Evolutionary conservation across 169 alveolate genomes (phyloP), one percentile per base, ranked within the genome.

Genomic region (Eimeria tenella): DNA sequence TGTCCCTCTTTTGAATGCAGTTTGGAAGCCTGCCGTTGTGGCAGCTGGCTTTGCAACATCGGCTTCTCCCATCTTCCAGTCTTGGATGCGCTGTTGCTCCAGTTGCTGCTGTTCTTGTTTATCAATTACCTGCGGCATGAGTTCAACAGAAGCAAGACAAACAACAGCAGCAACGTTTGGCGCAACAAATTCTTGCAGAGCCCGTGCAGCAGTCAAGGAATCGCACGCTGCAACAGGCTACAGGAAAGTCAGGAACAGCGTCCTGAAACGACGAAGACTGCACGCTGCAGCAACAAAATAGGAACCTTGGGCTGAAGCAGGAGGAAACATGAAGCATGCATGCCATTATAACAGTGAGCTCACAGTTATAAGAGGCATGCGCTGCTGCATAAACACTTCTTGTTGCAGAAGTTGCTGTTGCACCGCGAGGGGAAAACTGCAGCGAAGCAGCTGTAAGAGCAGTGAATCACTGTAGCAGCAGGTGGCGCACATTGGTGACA

Each of bases 361-460:
- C 56, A 86, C 93, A 31, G 83, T 68, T 49, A 86, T 68, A 5
- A 62, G 83, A 9, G 81, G 93, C 71, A 65, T 62, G 58, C 68
- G 93, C 83, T 86, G 93, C 62, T 86, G 93, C 81, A 65, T 49
- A 25, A 50, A 86, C 50, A 86, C 70, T 31, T 86, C 83, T 82
- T 86, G 93, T 65, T 86, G 93, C 71, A 86, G 93, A 50, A 62
- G 83, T n/a, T 86, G 83, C 83, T 62, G 83, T 65, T 65, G 93
- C 63, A 49, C 83, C 70, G 83, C 83, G 63, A 86, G 81, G n/a
- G 83, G 83, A 68, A 19, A 50, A 82, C 93, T 68, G 83, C 93
- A 86, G 56, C 81, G 81, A 10, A 65, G 63, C 81, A 62, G 70
- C 81, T 62, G 93, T 53, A 68, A 53, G 55, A 68, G 83, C 84